Base-by-base conservation (phyloP, 179 eudicot species). In the Beta macrorhiza region DNA sequence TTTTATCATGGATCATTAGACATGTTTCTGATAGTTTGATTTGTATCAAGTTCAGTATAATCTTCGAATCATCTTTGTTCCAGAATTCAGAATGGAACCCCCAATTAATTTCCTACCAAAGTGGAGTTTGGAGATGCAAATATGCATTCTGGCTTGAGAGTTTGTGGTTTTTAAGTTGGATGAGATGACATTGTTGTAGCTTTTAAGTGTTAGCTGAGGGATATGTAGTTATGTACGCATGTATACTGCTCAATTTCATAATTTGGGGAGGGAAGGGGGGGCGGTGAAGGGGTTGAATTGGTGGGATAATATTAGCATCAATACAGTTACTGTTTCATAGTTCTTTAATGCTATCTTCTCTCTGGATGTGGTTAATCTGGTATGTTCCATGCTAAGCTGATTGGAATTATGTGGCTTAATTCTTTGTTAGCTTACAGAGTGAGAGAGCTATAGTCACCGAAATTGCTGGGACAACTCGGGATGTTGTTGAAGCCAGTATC, bases 391-490 rank as follows among this genome's bases (percentile, higher is more conserved):
- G 37, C 20, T 76, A 75, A 77, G 62, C 84, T 85, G 82, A 85
- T 87, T 83, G 73, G 51, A 83, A 81, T 85, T n/a, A 47, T 44
- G 71, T 77, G 76, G 70, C 84, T 75, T 79, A 78, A 81, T 84
- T 81, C 84, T 83, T 56, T 84, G 73, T 84, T 96, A 96, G 99
- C 89, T 72, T 94, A 89, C 99, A 96, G 99, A 94, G 91, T 91
- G 97, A 96, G 89, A 91, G 92, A 88, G 99, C 99, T 63, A 94
- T 96, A 85, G 98, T 96, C 70, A 96, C 99, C 68, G 92, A 94
- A 74, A 87, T 96, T 90, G 97, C 99, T 86, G 99, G 99, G 75
- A 96, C 99, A 63, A 96, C 98, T 55, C 84, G 99, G 80, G 99
- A 96, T 89, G 89, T 96, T 57, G 87, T 96, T 75, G 98, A 96